These are phyloP conservation scores for Cordyceps cateniannulata DNA, from an alignment of 2,329 filamentous ascomycete genomes.

Conservation along the genomic window DNA sequence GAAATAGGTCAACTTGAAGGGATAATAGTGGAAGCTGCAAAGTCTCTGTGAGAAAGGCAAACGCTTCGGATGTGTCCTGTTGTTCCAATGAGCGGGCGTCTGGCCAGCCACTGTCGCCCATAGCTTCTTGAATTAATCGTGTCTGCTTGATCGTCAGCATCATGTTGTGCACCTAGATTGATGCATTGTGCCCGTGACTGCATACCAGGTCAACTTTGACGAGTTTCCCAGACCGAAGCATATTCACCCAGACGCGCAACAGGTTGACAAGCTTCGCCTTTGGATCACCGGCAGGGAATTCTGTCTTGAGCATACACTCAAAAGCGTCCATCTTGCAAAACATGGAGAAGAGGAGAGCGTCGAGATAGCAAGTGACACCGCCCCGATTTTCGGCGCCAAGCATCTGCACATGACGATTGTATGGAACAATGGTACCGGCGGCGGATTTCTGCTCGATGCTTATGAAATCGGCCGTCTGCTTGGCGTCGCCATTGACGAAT, in stretches of 20 bases:
- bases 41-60: conserved; percentile 87
- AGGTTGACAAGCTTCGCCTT: conserved; percentile 69
- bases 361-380: conserved; percentile 89
- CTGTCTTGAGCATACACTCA: conserved; percentile 82
- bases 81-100: conserved; percentile 73
- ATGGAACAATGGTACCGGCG: conserved; percentile 69
- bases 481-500: conserved; percentile 62
- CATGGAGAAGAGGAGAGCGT: conserved; percentile 90
- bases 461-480: conserved; percentile 71
- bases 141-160: conserved; percentile 51
- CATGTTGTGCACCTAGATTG: not conserved
- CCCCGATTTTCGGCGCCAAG: conserved; percentile 81
- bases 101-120: conserved; percentile 82
- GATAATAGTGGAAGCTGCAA: conserved; percentile 82
- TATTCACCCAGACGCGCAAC: conserved; percentile 86
- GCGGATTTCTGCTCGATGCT: conserved; percentile 74
- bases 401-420: conserved; percentile 65
- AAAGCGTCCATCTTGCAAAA: conserved; percentile 86
- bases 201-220: conserved; percentile 78
- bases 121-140: conserved; percentile 70
- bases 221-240: conserved; percentile 76
- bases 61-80: conserved; percentile 93
- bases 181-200: conserved; percentile 1
- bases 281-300: conserved; percentile 60
- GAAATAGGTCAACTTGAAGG: conserved; percentile 89